Percentiles rank a stretch among this genome's conserved stretches.
These are phyloP conservation scores for Phytophthora constricta DNA, from an alignment of 352 stramenopile species.

Conservation along the genomic window DNA sequence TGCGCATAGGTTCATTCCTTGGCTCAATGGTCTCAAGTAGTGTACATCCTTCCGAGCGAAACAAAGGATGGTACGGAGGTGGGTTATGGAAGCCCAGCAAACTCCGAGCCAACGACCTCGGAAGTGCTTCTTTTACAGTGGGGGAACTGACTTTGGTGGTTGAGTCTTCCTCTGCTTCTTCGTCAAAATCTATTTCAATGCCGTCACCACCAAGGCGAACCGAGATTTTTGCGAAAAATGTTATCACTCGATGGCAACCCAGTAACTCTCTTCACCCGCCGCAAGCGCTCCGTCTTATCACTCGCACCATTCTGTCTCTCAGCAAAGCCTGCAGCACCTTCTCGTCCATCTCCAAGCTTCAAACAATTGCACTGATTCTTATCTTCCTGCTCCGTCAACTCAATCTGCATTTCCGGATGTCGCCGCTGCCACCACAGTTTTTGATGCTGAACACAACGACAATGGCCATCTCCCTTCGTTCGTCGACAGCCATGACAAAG, in stretches of 20 bases:
- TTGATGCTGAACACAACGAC: slow-evolving; percentile 64
- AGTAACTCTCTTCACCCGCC: slow-evolving; percentile 39
- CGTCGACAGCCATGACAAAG: slow-evolving; percentile 68
- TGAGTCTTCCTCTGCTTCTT: slow-evolving; percentile 32
- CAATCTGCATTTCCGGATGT: slow-evolving; percentile 23
- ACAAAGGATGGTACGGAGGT: slow-evolving; percentile 52
- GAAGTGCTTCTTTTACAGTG: slow-evolving; percentile 31
- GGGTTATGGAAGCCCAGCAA: slow-evolving; percentile 33
- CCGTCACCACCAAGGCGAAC: slow-evolving; percentile 31
- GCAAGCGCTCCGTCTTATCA: slow-evolving; percentile 37
- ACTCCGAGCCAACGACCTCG: slow-evolving; percentile 27
- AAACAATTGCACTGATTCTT: slow-evolving; percentile 50
- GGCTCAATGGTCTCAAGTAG: slow-evolving; percentile 62
- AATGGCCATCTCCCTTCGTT: slow-evolving; percentile 50
- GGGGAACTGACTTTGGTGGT: slow-evolving; percentile 28
- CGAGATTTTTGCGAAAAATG: slow-evolving; percentile 42
- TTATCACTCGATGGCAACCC: slow-evolving; percentile 54
- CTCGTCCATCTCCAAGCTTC: slow-evolving; percentile 28
- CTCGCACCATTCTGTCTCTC: background rate
- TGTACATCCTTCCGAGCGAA: slow-evolving; percentile 40
- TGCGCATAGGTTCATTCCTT: slow-evolving; percentile 26
- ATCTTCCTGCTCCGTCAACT: slow-evolving; percentile 25
- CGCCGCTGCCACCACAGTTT: slow-evolving; percentile 31
- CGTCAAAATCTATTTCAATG: slow-evolving; percentile 30
- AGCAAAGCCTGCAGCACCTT: slow-evolving; percentile 11